These are phyloP conservation scores for Talaromyces nanjingensis DNA, from an alignment of 495 filamentous ascomycete species.

Conservation along the genomic window DNA sequence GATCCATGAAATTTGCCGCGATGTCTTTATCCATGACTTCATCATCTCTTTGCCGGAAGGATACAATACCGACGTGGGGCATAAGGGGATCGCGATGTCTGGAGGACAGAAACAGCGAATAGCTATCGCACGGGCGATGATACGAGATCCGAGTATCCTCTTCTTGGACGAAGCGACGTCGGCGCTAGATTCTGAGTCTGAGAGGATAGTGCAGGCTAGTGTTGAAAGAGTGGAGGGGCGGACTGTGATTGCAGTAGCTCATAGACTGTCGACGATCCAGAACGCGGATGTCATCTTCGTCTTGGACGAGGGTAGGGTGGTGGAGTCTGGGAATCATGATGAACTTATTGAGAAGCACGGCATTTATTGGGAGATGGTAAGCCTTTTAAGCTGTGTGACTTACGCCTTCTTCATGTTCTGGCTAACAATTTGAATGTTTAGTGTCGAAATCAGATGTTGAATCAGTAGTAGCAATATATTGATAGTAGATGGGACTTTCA, in stretches of 20 bases:
- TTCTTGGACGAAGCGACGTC: conserved; percentile 66
- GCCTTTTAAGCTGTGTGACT: neutral
- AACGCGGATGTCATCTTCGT: conserved; percentile 83
- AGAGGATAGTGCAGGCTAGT: conserved; percentile 58
- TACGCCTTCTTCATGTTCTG: neutral
- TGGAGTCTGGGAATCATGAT: conserved; percentile 70
- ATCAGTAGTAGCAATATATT: neutral
- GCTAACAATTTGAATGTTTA: neutral
- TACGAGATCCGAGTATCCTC: conserved; percentile 55
- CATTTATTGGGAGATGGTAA: neutral
- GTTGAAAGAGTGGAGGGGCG: conserved; percentile 43
- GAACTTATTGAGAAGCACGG: conserved; percentile 6
- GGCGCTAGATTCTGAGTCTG: conserved; percentile 56
- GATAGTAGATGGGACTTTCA: neutral
- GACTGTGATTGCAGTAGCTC: conserved; percentile 58
- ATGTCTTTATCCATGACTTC: conserved; percentile 58
- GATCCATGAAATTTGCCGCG: conserved; percentile 46
- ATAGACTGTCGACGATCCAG: conserved; percentile 60
- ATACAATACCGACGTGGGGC: conserved; percentile 51
- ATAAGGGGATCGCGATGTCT: conserved; percentile 46
- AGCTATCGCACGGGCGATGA: conserved; percentile 58
- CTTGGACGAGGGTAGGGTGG: conserved; percentile 66
- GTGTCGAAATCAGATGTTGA: neutral
- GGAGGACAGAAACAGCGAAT: conserved; percentile 67
- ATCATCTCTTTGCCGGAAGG: conserved; percentile 51